Base-by-base conservation (phyloP, 2,329 filamentous ascomycete species). In the Xylaria sp. region DNA sequence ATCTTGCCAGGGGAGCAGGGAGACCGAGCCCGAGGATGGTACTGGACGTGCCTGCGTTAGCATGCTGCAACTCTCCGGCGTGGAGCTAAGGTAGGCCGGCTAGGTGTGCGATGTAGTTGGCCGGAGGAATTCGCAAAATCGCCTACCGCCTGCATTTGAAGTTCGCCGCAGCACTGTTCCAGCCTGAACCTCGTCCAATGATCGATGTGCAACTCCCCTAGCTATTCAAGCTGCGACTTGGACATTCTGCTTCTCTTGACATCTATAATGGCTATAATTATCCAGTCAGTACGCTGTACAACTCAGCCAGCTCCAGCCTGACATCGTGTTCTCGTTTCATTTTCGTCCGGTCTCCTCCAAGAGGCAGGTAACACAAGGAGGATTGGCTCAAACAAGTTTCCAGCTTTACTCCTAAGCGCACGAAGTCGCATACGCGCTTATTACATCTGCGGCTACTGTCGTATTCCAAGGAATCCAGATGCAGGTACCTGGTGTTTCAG, bases 401-500 rank as follows among this genome's bases (percentile, higher is more conserved):
- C 29, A 34, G 29, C 8, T 6, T 13, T 7, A 34, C 16, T 13
- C 16, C 29, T 52, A 57, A 49, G 46, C 52, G 46, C 49, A 44
- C 48, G 24, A 54, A 44, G 44, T 21, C 38, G 34, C 7, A 41
- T 47, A 51, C 42, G 20, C 21, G 21, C 13, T 37, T 39, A 13
- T 34, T 13, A 34, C 29, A 13, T 13, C 51, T 34, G 43, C 39
- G 41, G 21, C 13, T 55, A 44, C 18, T 44, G 41, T 46, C 48
- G 46, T 44, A 58, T 34, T 42, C 46, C 21, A 49, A 54, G 38
- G 54, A 44, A 54, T 60, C 47, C 51, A 29, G 17, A 60, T 41
- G 52, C 49, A 54, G 52, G 54, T 57, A 53, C 52, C 50, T 4
- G 21, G 24, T 49, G 54, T 60, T 60, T 56, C 54, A 55, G n/a